A percentile compares a stretch with the other conserved stretches of the same genome.
Evolutionary conservation across 257 asterid species (phyloP).

Genomic region (Capsicum baccatum): DNA sequence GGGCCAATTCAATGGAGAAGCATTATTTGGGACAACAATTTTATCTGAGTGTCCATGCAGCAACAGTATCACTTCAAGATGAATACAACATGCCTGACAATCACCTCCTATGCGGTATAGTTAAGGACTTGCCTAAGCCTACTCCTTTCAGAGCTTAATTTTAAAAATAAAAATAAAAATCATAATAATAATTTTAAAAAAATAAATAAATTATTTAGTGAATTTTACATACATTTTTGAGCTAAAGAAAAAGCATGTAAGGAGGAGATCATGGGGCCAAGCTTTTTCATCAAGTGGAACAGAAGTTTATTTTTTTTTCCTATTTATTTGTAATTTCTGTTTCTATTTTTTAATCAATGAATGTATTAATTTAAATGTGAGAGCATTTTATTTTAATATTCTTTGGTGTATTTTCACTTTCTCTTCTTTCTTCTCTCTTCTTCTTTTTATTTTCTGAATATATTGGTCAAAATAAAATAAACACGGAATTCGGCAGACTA

Average conservation of each 20-base stretch:
- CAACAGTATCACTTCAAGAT: conserved; percentile 53
- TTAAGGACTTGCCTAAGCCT: conserved; percentile 51
- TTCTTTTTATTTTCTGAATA: no score
- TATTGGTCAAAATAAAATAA: neutral
- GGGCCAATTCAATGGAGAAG: conserved; percentile 48
- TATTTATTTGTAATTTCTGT: neutral
- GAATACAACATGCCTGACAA: conserved; percentile 50
- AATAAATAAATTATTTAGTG: no score
- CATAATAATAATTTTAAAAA: no score
- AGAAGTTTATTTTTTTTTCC: neutral
- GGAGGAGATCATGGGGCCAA: neutral
- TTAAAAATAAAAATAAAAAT: no score
- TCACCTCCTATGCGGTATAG: conserved; percentile 49
- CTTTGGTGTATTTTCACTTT: neutral
- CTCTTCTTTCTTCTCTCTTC: neutral
- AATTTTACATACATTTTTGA: neutral
- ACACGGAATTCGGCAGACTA: neutral
- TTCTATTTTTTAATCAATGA: neutral
- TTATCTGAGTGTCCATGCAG: conserved; percentile 58
- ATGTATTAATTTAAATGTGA: neutral
- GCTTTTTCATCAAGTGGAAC: neutral
- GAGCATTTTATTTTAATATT: neutral
- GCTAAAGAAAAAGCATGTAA: neutral
- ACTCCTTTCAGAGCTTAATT: conserved; percentile 19
- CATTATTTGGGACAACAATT: conserved; percentile 63